Evolutionary conservation across 331 rosid genomes (phyloP), one percentile per base, ranked within the genome.

Genomic region (Rhamnella rubrinervis): DNA sequence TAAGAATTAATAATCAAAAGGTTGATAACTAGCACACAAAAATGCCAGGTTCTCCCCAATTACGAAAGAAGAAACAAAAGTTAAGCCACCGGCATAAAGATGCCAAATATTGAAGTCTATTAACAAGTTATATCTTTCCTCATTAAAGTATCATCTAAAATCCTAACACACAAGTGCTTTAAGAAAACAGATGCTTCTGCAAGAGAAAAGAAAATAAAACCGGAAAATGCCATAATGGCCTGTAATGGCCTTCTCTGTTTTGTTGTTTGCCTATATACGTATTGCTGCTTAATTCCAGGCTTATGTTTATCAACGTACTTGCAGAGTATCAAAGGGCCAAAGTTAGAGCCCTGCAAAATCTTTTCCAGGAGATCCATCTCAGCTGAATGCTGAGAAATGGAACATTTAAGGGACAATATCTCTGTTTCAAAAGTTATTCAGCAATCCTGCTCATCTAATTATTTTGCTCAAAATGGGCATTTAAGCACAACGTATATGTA

Each of bases 1-100:
- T 38, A n/a, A 41, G 67, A 80, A 65, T 50, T 51, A 46, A 50
- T 35, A 67, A 70, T 72, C 60, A 88, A 67, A 75, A 55, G 64
- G 52, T 63, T 61, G n/a, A 23, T 66, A 64, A 47, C 41, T 4
- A 49, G 1, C 6, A 44, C 2, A 44, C 4, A 21, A 15, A 21
- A 13, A 20, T 4, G 7, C 21, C 20, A 52, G 14, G 21, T 15
- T 40, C 46, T 40, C 1, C 46, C 46, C n/a, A 3, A 52, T 7
- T 12, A 52, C 3, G 21, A 52, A 19, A 17, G 14, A 52, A 1
- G 8, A 52, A 19, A 52, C 14, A 49, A 49, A 49, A 8, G 4
- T 49, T 49, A 49, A 12, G 55, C 15, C 14, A 49, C 14, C 6
- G 18, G 55, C 3, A 49, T 49, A 18, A 8, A 49, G 55, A 49